A percentile compares a stretch with the other conserved stretches of the same genome.
These are phyloP conservation scores for Phaeosphaeria sp. DNA, from an alignment of 2,329 filamentous ascomycete species.

Conservation along the genomic window DNA sequence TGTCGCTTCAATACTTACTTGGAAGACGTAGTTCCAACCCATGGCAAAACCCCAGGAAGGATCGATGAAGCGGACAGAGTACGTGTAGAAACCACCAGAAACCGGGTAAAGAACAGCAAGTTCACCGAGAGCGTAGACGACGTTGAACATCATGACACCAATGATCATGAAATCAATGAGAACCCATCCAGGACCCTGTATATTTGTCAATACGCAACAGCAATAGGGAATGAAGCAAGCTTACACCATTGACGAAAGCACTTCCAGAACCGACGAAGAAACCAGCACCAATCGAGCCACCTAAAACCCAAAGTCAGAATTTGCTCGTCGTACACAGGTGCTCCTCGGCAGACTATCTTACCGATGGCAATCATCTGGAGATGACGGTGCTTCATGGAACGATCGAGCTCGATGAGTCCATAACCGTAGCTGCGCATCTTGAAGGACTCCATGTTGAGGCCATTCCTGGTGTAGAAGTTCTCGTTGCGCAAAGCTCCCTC, in stretches of 20 bases:
- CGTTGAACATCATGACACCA: constrained; percentile 49
- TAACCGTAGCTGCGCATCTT: constrained; percentile 34
- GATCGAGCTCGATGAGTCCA: constrained; percentile 37
- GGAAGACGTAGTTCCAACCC: constrained; percentile 48
- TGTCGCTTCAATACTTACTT: constrained; percentile 8
- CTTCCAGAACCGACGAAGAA: constrained; percentile 67
- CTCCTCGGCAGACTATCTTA: neutral
- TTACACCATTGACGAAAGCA: constrained; percentile 59
- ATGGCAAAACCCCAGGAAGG: constrained; percentile 53
- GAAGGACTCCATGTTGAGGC: constrained; percentile 44
- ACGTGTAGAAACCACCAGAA: constrained; percentile 60
- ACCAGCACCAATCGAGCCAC: constrained; percentile 67
- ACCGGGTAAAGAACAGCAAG: constrained; percentile 67
- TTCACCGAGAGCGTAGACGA: constrained; percentile 57
- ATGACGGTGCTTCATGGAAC: constrained; percentile 63
- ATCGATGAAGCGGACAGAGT: constrained; percentile 57
- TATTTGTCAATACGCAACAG: neutral
- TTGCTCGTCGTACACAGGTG: neutral
- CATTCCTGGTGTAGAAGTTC: constrained; percentile 45
- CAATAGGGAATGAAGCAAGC: constrained; percentile 38
- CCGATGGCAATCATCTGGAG: constrained; percentile 68
- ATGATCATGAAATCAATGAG: constrained; percentile 51
- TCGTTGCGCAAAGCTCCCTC: constrained; percentile 10
- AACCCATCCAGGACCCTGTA: constrained; percentile 7
- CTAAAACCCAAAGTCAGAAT: neutral